phyloP scores from a whole-genome alignment of 1,284 basidiomycete species.

The Ustilago nuda region DNA sequence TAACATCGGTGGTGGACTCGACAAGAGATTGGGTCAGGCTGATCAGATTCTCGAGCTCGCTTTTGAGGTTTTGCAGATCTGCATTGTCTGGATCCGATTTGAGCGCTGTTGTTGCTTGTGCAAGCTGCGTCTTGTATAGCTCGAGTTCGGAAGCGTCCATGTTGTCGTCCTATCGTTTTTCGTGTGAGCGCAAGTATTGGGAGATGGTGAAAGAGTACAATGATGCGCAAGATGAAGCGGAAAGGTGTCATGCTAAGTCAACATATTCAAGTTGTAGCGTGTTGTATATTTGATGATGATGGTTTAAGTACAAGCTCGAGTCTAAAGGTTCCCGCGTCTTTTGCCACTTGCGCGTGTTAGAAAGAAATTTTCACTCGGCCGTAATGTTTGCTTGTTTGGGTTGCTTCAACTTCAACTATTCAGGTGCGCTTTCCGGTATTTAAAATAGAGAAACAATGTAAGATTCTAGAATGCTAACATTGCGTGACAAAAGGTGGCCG shows the following conservation, averaged over 20 bases:
- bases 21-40: slow-evolving; percentile 75
- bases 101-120: slow-evolving; percentile 88
- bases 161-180: not conserved
- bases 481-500: not conserved
- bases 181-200: not conserved
- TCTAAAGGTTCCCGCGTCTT: too few relatives aligned
- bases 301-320: too few relatives aligned
- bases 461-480: not conserved
- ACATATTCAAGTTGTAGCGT: too few relatives aligned
- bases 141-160: slow-evolving; percentile 33
- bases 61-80: slow-evolving; percentile 78
- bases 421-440: not conserved
- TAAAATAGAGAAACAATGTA: not conserved
- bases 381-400: too few relatives aligned
- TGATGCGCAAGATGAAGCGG: not conserved
- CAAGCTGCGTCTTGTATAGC: slow-evolving; percentile 72
- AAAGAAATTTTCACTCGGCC: too few relatives aligned
- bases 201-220: not conserved
- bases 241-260: not conserved
- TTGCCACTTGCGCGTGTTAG: too few relatives aligned
- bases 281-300: too few relatives aligned
- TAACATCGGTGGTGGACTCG: not conserved
- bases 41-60: slow-evolving; percentile 90
- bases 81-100: slow-evolving; percentile 82
- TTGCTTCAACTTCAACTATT: too few relatives aligned